Conservation (phyloP, 805 yeast species). For the Scheffersomyces coipomensis region DNA sequence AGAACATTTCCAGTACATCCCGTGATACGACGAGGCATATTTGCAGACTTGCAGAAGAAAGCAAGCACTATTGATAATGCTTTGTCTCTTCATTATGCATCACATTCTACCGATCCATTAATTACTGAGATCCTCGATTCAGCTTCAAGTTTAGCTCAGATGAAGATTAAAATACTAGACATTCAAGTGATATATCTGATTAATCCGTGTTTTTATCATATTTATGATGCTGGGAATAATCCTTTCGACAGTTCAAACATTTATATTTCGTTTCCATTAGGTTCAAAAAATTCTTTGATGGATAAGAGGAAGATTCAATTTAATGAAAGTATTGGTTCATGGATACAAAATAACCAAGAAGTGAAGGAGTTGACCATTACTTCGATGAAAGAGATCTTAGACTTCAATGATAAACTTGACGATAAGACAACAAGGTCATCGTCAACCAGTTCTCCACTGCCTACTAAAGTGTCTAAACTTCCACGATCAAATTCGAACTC, state of each 20-base stretch:
- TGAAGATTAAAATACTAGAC: slow-evolving; percentile 15
- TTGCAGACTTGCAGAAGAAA: slow-evolving; percentile 1
- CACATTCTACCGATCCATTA: slow-evolving; percentile 26
- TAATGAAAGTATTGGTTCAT: slow-evolving; percentile 12
- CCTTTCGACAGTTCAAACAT: slow-evolving; percentile 7
- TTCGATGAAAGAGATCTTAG: not conserved
- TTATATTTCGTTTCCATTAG: slow-evolving; percentile 6
- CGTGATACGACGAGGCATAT: slow-evolving; percentile 6
- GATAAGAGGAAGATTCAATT: slow-evolving; percentile 18
- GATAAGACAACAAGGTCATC: not conserved
- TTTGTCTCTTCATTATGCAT: slow-evolving; percentile 31
- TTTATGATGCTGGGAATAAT: slow-evolving; percentile 8
- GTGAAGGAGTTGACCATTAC: slow-evolving; percentile 3
- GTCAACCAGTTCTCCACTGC: slow-evolving; percentile 3
- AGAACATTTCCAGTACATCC: slow-evolving; percentile 1
- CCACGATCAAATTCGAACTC: slow-evolving; percentile 5
- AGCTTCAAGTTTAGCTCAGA: slow-evolving; percentile 15
- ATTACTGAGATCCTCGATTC: slow-evolving; percentile 17
- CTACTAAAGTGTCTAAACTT: slow-evolving; percentile 7
- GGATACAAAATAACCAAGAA: slow-evolving; percentile 19
- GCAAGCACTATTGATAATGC: slow-evolving; percentile 30
- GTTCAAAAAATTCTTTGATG: not conserved
- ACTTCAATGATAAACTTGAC: not conserved
- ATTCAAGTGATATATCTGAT: slow-evolving; percentile 17
- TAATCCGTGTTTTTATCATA: slow-evolving; percentile 12